Base-by-base conservation (phyloP, 2,329 filamentous ascomycete genomes). In the Aspergillus calidoustus region DNA sequence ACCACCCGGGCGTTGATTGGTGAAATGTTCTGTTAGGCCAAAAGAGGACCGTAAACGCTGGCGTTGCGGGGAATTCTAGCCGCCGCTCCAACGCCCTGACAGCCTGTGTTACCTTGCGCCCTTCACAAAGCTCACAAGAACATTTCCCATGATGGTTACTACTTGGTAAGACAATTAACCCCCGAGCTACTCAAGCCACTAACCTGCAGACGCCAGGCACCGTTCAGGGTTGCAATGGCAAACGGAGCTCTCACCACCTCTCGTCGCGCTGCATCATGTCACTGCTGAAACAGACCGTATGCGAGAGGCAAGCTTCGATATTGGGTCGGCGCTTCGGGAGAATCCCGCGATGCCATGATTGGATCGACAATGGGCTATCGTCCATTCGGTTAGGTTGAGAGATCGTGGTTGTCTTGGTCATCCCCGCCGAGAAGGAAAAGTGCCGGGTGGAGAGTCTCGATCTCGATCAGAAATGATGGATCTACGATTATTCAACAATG, bases 1-100 rank as follows among this genome's bases (percentile, higher is more conserved):
- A 69, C 67, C 67, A 69, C 63, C 63, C 59, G 62, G 61, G 64
- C 65, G 13, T 25, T 57, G n/a, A 43, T 57, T 28, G 25, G 59
- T 41, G 15, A 41, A 19, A 19, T 19, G 19, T 19, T 19, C 19
- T 19, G 19, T 19, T 19, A 19, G 19, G 19, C 19, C 19, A 19
- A 19, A 19, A 19, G 19, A 19, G 19, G 19, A 19, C 19, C 19
- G 19, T 19, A 19, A 19, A 19, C 19, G 19, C 19, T 19, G 19
- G 19, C 19, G 19, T 19, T 19, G 19, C 19, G 19, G 19, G 19
- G 19, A 19, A 19, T 19, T 19, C 19, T 19, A 19, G 19, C 19
- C 19, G 19, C 19, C 19, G 19, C 19, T 19, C 19, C 19, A 19
- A 19, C 19, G 19, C 19, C 19, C 19, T 19, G 19, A 19, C 19